phyloP scores from a whole-genome alignment of 192 early-diverging fungal species.

The Coemansia sp. region DNA sequence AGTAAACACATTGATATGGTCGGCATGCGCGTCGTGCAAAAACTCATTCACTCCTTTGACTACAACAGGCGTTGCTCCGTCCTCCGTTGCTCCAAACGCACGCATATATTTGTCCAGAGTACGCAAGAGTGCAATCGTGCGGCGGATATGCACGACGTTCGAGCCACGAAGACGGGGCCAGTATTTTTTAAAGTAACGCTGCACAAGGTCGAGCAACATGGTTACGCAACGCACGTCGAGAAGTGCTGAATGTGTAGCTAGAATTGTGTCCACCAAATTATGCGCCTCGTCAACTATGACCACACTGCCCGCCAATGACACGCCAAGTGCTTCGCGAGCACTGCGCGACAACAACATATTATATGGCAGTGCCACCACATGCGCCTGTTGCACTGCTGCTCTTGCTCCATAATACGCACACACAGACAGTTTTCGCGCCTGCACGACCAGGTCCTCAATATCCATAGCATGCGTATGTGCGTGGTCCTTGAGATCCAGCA shows the following conservation, averaged over 20 bases:
- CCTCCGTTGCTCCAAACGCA: background rate
- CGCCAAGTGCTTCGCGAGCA: conserved; percentile 72
- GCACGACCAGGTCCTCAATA: conserved; percentile 80
- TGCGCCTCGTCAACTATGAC: conserved; percentile 87
- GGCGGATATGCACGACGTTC: conserved; percentile 76
- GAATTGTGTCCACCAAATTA: conserved; percentile 74
- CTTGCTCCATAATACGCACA: conserved; percentile 89
- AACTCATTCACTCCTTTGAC: conserved; percentile 69
- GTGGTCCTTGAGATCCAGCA: conserved; percentile 64
- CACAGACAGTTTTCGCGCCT: conserved; percentile 58
- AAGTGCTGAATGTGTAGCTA: conserved; percentile 65
- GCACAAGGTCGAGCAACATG: conserved; percentile 59
- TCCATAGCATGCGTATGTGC: conserved; percentile 59
- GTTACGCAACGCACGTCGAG: conserved; percentile 57
- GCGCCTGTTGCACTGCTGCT: conserved; percentile 39
- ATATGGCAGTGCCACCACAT: conserved; percentile 89
- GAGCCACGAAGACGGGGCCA: conserved; percentile 64
- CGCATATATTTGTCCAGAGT: conserved; percentile 57
- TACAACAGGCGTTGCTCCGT: background rate
- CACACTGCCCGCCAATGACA: conserved; percentile 69
- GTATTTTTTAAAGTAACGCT: conserved; percentile 70
- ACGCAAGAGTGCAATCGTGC: conserved; percentile 63
- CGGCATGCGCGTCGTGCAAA: conserved; percentile 64
- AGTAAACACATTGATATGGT: conserved; percentile 84
- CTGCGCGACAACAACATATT: conserved; percentile 74